phyloP scores from a whole-genome alignment of 306 rosid species.

The Clitoria ternatea region DNA sequence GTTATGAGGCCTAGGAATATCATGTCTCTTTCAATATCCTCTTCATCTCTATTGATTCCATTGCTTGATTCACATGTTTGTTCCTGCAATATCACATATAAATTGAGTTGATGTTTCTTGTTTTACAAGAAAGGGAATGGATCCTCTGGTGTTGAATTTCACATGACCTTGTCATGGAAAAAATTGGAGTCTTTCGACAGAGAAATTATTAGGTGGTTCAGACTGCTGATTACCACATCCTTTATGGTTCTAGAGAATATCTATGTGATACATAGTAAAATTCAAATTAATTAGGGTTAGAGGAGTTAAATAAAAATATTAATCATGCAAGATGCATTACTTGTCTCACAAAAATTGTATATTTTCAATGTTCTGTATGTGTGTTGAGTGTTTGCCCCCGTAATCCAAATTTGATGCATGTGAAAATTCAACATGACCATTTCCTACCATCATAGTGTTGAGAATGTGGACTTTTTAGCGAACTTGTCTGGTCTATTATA shows the following conservation, averaged over 20 bases:
- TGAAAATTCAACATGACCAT: not conserved
- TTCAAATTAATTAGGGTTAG: too few relatives aligned
- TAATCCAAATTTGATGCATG: too few relatives aligned
- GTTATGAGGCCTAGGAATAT: constrained; percentile 71
- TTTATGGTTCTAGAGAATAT: too few relatives aligned
- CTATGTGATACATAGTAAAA: too few relatives aligned
- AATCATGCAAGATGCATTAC: too few relatives aligned
- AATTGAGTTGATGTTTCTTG: not conserved
- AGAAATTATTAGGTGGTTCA: too few relatives aligned
- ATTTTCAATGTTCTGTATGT: too few relatives aligned
- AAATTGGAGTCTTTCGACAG: too few relatives aligned
- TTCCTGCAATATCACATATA: constrained; percentile 17
- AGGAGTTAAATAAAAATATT: too few relatives aligned
- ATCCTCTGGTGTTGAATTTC: not conserved
- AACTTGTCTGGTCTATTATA: not conserved
- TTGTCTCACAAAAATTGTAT: too few relatives aligned
- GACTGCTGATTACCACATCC: too few relatives aligned
- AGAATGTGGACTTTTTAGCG: not conserved
- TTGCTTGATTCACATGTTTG: constrained; percentile 31
- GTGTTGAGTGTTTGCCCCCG: too few relatives aligned
- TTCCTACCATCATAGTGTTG: not conserved
- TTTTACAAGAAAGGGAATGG: not conserved
- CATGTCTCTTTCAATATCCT: constrained; percentile 61
- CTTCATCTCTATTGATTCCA: constrained; percentile 19
- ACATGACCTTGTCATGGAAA: not conserved